These are phyloP conservation scores for Phytophthora pluvialis DNA, from an alignment of 352 stramenopile species.

Conservation along the genomic window DNA sequence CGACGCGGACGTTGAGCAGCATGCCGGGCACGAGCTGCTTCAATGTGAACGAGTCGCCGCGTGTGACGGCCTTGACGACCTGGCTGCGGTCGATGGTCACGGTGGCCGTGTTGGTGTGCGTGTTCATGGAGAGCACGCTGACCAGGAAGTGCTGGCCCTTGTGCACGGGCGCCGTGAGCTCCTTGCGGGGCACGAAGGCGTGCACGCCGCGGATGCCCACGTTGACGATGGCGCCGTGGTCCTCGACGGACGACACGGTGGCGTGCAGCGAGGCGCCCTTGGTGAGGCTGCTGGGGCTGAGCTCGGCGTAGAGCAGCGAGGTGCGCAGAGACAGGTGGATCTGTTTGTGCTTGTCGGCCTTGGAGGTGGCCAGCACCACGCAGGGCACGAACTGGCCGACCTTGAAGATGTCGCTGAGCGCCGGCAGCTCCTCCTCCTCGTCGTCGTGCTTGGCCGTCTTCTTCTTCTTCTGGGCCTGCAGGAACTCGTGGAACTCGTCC, in stretches of 20 bases:
- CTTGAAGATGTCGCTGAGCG: constrained; percentile 65
- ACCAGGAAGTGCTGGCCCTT: constrained; percentile 77
- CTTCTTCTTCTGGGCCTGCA: constrained; percentile 36
- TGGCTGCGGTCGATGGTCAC: constrained; percentile 71
- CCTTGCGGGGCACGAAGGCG: constrained; percentile 78
- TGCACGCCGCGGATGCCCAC: constrained; percentile 82
- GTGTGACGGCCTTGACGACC: constrained; percentile 80
- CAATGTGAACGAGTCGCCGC: constrained; percentile 86
- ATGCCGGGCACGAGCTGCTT: constrained; percentile 92
- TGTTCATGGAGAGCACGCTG: constrained; percentile 74
- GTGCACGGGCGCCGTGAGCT: constrained; percentile 55
- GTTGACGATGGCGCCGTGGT: constrained; percentile 95
- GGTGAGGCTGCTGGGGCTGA: constrained; percentile 56
- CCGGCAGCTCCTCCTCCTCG: constrained; percentile 44
- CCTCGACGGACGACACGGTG: constrained; percentile 90
- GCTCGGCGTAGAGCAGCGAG: constrained; percentile 85
- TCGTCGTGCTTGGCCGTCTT: constrained; percentile 16
- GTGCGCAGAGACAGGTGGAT: constrained; percentile 93
- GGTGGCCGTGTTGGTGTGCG: constrained; percentile 76
- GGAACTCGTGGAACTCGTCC: constrained; percentile 71
- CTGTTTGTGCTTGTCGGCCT: constrained; percentile 81
- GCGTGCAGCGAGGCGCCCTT: constrained; percentile 87
- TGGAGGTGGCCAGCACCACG: constrained; percentile 76
- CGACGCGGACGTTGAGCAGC: constrained; percentile 93
- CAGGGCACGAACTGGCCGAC: constrained; percentile 88